phyloP scores from a whole-genome alignment of 495 filamentous ascomycete genomes.

The Cercophora newfieldiana region DNA sequence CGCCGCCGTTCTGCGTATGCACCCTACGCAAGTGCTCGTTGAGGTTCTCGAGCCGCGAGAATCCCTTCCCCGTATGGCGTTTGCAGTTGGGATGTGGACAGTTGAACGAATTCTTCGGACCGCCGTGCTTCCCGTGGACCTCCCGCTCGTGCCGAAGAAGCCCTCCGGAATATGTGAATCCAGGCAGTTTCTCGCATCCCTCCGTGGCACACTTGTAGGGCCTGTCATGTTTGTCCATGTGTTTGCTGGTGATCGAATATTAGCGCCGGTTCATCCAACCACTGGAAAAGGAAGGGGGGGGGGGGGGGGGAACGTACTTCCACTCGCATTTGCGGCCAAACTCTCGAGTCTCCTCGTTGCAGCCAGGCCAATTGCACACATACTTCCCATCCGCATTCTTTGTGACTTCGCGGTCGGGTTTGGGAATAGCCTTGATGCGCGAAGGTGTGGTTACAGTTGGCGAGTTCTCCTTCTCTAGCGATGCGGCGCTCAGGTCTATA shows the following conservation, averaged over 20 bases:
- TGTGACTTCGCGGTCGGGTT: slow-evolving; percentile 48
- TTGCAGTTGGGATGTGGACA: slow-evolving; percentile 82
- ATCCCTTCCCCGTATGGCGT: slow-evolving; percentile 72
- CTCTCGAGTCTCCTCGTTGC: slow-evolving; percentile 53
- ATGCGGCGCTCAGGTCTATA: slow-evolving; percentile 23
- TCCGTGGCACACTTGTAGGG: slow-evolving; percentile 79
- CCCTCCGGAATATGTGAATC: slow-evolving; percentile 91
- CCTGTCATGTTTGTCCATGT: slow-evolving; percentile 95
- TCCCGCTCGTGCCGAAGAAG: slow-evolving; percentile 86
- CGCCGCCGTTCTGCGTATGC: slow-evolving; percentile 51
- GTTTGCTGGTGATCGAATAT: slow-evolving; percentile 60
- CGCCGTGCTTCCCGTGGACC: slow-evolving; percentile 83
- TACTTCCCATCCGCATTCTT: slow-evolving; percentile 69
- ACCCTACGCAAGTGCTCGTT: slow-evolving; percentile 84
- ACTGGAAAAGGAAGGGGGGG: too few relatives aligned
- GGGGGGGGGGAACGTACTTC: slow-evolving; percentile 63
- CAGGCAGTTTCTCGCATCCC: slow-evolving; percentile 83
- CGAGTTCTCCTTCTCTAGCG: slow-evolving; percentile 29
- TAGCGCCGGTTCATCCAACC: slow-evolving; percentile 11
- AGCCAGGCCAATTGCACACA: slow-evolving; percentile 65
- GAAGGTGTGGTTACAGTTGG: slow-evolving; percentile 29
- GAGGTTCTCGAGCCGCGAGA: slow-evolving; percentile 83
- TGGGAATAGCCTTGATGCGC: slow-evolving; percentile 50
- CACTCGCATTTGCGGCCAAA: slow-evolving; percentile 89
- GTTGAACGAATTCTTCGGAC: slow-evolving; percentile 72